phyloP scores from a whole-genome alignment of 164 flowering plant species.

The Taxillus chinensis region DNA sequence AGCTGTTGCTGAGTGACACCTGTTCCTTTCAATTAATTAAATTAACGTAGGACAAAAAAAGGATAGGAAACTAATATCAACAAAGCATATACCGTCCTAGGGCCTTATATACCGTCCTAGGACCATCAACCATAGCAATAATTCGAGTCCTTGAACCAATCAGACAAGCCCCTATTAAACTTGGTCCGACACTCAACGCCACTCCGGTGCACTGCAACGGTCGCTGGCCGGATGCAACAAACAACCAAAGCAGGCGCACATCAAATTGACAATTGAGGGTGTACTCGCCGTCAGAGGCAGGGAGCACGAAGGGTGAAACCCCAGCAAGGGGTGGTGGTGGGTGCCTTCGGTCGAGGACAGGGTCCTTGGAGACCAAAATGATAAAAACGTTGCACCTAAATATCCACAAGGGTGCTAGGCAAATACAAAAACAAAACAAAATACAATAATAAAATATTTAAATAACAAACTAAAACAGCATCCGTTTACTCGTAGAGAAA shows the following conservation, averaged over 20 bases:
- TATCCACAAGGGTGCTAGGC: too few relatives aligned
- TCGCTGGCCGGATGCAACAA: conserved; percentile 56
- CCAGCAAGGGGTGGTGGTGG: conserved; percentile 21
- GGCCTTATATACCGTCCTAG: conserved; percentile 99
- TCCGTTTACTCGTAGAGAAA: too few relatives aligned
- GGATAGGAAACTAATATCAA: too few relatives aligned
- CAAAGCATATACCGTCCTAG: conserved; percentile 59
- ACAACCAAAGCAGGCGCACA: too few relatives aligned
- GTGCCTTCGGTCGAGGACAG: conserved; percentile 91
- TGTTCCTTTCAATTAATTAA: too few relatives aligned
- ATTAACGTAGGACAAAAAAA: too few relatives aligned
- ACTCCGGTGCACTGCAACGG: conserved; percentile 83
- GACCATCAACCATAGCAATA: conserved; percentile 85
- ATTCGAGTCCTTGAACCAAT: conserved; percentile 89
- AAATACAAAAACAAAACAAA: too few relatives aligned
- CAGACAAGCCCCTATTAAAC: conserved; percentile 78
- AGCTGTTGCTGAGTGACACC: too few relatives aligned
- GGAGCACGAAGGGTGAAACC: conserved; percentile 60
- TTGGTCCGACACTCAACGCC: conserved; percentile 83
- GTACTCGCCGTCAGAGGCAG: conserved; percentile 84
- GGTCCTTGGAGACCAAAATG: conserved; percentile 66
- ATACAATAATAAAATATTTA: too few relatives aligned
- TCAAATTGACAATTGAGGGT: conserved; percentile 63
- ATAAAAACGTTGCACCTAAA: too few relatives aligned
- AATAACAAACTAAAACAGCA: too few relatives aligned